Conservation (phyloP, 208 protist genomes). For the Entamoeba invadens region DNA sequence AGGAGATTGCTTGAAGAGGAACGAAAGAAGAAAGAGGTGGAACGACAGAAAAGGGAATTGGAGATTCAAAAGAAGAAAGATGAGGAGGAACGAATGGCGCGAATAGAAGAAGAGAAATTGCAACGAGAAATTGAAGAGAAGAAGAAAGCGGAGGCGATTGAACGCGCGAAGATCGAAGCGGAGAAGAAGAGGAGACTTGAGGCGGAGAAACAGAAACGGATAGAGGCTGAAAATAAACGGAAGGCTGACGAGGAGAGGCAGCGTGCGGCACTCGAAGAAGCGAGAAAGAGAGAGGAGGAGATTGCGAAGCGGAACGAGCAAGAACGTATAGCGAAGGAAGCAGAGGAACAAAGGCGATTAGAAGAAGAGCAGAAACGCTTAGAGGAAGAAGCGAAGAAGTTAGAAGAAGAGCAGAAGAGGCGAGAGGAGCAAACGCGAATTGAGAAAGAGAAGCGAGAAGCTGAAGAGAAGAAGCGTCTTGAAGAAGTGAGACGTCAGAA, state of each 20-base stretch:
- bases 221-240: neutral
- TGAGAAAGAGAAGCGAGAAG: neutral
- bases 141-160: neutral
- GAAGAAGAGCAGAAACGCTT: neutral
- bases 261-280: neutral
- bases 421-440: neutral
- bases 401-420: neutral
- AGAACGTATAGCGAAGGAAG: neutral
- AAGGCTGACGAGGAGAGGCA: neutral
- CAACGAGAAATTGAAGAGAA: neutral
- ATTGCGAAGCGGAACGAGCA: neutral
- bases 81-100: neutral
- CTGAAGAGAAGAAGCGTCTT: neutral
- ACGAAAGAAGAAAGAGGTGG: neutral
- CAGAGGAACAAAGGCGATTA: neutral
- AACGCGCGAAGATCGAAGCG: neutral
- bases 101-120: neutral
- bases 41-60: neutral
- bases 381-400: neutral
- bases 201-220: neutral
- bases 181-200: neutral
- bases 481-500: neutral
- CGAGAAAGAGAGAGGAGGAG: neutral
- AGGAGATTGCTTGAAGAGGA: neutral
- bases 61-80: neutral